Percentiles rank a stretch among this genome's conserved stretches.
Evolutionary conservation across 2,329 filamentous ascomycete species (phyloP).

Genomic region (Cladosporium sp.): DNA sequence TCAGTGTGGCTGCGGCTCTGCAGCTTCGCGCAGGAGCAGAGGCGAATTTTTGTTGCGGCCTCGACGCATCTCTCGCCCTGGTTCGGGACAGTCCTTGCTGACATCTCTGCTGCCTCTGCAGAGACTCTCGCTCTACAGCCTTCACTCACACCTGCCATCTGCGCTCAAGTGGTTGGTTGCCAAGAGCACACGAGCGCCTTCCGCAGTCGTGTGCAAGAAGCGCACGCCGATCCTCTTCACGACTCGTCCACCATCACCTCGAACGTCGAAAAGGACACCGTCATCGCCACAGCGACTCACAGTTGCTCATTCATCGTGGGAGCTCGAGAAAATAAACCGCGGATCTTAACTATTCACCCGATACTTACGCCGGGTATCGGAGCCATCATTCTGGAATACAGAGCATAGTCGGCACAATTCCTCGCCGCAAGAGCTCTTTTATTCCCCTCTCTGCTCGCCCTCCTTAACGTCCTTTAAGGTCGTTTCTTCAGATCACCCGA

Average conservation of each 20-base stretch:
- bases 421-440: conserved; percentile 73
- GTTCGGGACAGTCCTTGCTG: neutral
- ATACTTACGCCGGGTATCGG: conserved; percentile 81
- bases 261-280: neutral
- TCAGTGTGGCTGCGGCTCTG: neutral
- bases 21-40: neutral
- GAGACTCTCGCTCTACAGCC: neutral
- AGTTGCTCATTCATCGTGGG: conserved; percentile 21
- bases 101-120: neutral
- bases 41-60: neutral
- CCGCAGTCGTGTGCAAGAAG: neutral
- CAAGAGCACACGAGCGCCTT: neutral
- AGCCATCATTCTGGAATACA: conserved; percentile 50
- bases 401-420: conserved; percentile 70
- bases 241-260: neutral
- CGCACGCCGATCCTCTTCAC: neutral
- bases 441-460: conserved; percentile 77
- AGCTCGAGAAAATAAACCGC: conserved; percentile 48
- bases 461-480: conserved; percentile 77
- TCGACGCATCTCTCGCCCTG: neutral
- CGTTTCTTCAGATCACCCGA: conserved; percentile 45
- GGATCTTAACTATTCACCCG: conserved; percentile 69
- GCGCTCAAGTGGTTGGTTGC: neutral
- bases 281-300: neutral
- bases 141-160: neutral